Evolutionary conservation across 805 yeast species (phyloP), one percentile per base, ranked within the genome.

Genomic region (Hemisphaericaspora nanyangensis): DNA sequence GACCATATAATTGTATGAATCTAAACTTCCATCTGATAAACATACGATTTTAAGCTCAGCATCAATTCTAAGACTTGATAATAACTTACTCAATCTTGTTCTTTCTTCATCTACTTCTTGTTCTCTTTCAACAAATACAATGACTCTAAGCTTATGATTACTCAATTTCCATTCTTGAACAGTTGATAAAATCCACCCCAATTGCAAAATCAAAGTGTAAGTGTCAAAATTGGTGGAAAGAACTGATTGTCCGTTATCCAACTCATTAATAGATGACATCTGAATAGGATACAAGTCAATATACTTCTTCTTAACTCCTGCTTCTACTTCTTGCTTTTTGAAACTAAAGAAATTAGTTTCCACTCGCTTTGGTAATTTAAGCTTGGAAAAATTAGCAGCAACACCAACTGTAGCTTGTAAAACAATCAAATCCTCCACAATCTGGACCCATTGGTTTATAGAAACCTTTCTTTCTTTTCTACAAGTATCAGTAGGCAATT

Each of bases 221-320:
- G 99, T 93, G 59, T 93, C 99, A 56, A 93, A 89, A 54, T 93
- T 93, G 3, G 95, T 89, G 0, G 96, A 85, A 43, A 83, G 55
- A 1, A 85, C 80, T 13, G 83, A 77, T 39, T 76, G 76, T 4
- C 90, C 90, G 37, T 77, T 73, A 17, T 74, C 76, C 40, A 82
- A 78, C 33, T 78, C 71, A 37, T 87, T 77, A 31, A 81, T 79
- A 0, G 95, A 91, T 3, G 95, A 82, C 97, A 93, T 93, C 54
- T 93, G 99, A 48, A 93, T 90, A 0, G 99, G 99, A 58, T 95
- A 93, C 28, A 93, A 63, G 58, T 93, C 99, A 52, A 93, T 89
- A 48, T 67, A 82, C 46, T 74, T 71, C 44, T 70, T 73, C 19
- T 60, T 51, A 1, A 53, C 15, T n/a, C n/a, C n/a, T 6, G 27